Conservation (phyloP, 139 green algal species). For the Penium margaritaceum region DNA sequence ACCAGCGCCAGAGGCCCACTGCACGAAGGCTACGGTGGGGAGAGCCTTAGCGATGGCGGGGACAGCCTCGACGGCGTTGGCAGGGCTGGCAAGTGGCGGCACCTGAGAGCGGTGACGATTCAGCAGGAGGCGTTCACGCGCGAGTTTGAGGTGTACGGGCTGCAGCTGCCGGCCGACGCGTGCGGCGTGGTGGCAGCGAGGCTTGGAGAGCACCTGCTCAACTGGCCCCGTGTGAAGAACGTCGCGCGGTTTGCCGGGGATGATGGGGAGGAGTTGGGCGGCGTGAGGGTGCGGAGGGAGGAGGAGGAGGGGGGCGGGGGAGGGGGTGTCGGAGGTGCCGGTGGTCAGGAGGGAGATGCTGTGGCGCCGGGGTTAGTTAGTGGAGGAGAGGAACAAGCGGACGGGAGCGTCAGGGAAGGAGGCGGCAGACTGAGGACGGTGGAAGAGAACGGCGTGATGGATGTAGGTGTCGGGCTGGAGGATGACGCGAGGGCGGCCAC, state of each 20-base stretch:
- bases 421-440: neutral
- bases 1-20: too few species aligned
- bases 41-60: neutral
- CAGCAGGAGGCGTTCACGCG: neutral
- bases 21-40: too few species aligned
- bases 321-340: neutral
- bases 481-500: too few species aligned
- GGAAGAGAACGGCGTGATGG: too few species aligned
- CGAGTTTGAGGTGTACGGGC: slow-evolving; percentile 10
- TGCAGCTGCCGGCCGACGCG: slow-evolving; percentile 44
- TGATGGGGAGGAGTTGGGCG: neutral
- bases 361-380: neutral
- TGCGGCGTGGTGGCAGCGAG: slow-evolving; percentile 32
- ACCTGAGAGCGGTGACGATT: neutral
- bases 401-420: neutral
- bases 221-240: slow-evolving; percentile 34
- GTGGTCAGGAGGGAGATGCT: too few species aligned
- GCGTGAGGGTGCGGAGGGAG: neutral
- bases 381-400: neutral
- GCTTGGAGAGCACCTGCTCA: slow-evolving; percentile 15
- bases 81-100: neutral
- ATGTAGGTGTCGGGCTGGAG: too few species aligned
- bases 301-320: neutral
- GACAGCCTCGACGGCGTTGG: neutral
- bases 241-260: neutral